A percentile compares a stretch with the other conserved stretches of the same genome.
Conservation (phyloP, 768 basidiomycete genomes). For the Pisolithus orientalis region DNA sequence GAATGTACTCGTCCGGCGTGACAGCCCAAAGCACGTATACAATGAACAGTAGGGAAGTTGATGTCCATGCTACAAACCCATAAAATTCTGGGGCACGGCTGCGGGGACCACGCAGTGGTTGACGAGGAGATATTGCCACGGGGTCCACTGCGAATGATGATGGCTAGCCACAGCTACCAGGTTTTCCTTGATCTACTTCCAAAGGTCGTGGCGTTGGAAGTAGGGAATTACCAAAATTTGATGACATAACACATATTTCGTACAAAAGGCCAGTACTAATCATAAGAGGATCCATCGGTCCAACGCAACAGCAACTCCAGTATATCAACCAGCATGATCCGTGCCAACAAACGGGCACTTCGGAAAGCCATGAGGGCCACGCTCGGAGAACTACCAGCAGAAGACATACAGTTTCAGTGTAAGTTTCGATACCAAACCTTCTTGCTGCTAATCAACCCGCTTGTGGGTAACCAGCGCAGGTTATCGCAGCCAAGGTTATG, state of each 20-base stretch:
- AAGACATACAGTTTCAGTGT: slow-evolving; percentile 60
- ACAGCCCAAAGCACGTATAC: slow-evolving; percentile 78
- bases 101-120: slow-evolving; percentile 38
- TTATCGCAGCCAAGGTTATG: slow-evolving; percentile 42
- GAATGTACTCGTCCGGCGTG: slow-evolving; percentile 65
- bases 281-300: too few relatives aligned
- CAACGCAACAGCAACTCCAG: too few relatives aligned
- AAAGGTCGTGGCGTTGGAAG: too few relatives aligned
- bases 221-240: too few relatives aligned
- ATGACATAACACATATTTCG: too few relatives aligned
- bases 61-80: slow-evolving; percentile 84
- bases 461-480: slow-evolving; percentile 15
- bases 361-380: slow-evolving; percentile 43
- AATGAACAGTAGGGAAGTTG: slow-evolving; percentile 63
- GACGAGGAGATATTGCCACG: slow-evolving; percentile 36
- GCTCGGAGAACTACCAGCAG: slow-evolving; percentile 38
- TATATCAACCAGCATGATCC: slow-evolving; percentile 19
- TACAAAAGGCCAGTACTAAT: too few relatives aligned
- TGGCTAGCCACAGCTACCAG: too few relatives aligned
- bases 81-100: slow-evolving; percentile 82
- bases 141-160: slow-evolving; percentile 20
- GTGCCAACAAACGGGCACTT: slow-evolving; percentile 47
- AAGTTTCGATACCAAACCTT: slow-evolving; percentile 1
- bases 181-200: too few relatives aligned
- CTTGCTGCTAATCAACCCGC: slow-evolving; percentile 2